Percentiles rank a stretch among this genome's conserved stretches.
These are phyloP conservation scores for Wallacemonas rigidus DNA, from an alignment of 208 protist species.

Conservation along the genomic window DNA sequence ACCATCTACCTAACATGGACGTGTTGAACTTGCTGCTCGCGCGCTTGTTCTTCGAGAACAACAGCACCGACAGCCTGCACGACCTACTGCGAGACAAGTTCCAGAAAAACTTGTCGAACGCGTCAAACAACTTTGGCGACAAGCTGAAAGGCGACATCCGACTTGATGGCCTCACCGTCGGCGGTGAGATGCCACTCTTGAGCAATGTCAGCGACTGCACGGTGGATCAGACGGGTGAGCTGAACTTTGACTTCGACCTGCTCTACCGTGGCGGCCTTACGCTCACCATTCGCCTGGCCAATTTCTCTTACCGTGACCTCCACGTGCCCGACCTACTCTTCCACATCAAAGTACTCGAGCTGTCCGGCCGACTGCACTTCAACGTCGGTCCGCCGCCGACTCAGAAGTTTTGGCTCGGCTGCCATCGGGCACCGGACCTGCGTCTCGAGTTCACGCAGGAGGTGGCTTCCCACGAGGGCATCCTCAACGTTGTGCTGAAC, in stretches of 20 bases:
- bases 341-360: conserved; percentile 71
- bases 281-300: conserved; percentile 49
- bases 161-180: conserved; percentile 64
- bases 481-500: conserved; percentile 65
- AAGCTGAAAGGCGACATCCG: conserved; percentile 66
- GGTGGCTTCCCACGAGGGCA: conserved; percentile 67
- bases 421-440: conserved; percentile 57
- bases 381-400: conserved; percentile 75
- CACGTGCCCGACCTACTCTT: conserved; percentile 77
- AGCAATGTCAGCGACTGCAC: conserved; percentile 58
- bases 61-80: conserved; percentile 52
- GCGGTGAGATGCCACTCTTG: conserved; percentile 80
- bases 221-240: conserved; percentile 54
- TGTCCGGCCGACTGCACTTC: conserved; percentile 74
- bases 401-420: conserved; percentile 75
- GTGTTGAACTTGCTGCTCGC: conserved; percentile 80
- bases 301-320: conserved; percentile 66
- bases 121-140: conserved; percentile 62
- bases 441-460: conserved; percentile 80
- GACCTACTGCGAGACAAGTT: conserved; percentile 69
- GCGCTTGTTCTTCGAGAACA: conserved; percentile 88
- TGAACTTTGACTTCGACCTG: conserved; percentile 85
- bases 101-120: conserved; percentile 63
- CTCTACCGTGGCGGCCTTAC: conserved; percentile 81
- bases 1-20: conserved; percentile 59